Conservation (phyloP, 1,139 yeast genomes). For the Blastobotrys malaysiensis region DNA sequence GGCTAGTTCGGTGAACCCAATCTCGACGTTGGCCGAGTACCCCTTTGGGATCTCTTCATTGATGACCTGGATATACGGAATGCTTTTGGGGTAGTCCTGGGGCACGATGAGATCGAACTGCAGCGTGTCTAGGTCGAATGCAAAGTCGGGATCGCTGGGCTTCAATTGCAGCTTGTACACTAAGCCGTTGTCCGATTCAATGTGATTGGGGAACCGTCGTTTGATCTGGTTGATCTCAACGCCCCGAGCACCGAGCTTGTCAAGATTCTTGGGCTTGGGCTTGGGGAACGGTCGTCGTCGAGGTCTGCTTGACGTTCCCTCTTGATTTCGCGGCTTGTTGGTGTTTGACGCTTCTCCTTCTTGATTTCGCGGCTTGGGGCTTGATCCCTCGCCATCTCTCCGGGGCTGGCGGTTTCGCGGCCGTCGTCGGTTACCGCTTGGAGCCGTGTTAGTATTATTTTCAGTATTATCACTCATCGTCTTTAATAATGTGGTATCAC, state of each 20-base stretch:
- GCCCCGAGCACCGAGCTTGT: constrained; percentile 13
- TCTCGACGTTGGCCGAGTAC: constrained; percentile 57
- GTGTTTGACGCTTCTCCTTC: not conserved
- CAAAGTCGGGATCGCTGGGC: constrained; percentile 74
- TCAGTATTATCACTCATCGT: not conserved
- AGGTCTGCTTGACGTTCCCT: not conserved
- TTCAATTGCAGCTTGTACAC: constrained; percentile 25
- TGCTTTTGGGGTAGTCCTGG: constrained; percentile 44
- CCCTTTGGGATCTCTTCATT: constrained; percentile 73
- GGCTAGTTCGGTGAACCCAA: constrained; percentile 54
- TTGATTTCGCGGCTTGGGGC: not conserved
- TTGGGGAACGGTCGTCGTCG: constrained; percentile 16
- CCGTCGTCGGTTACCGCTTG: not conserved
- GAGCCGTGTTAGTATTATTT: not conserved
- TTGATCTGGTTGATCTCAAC: constrained; percentile 13
- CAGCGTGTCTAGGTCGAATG: constrained; percentile 53
- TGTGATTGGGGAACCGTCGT: constrained; percentile 9
- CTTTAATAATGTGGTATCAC: not conserved
- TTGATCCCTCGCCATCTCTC: not conserved
- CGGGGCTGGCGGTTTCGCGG: not conserved
- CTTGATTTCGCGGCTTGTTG: not conserved
- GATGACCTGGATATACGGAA: constrained; percentile 39
- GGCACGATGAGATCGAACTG: constrained; percentile 54
- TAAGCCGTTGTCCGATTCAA: constrained; percentile 8
- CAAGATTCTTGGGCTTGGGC: constrained; percentile 18